Percentiles rank a stretch among this genome's conserved stretches.
These are phyloP conservation scores for Aspergillus sp. DNA, from an alignment of 2,329 filamentous ascomycete genomes.

Conservation along the genomic window DNA sequence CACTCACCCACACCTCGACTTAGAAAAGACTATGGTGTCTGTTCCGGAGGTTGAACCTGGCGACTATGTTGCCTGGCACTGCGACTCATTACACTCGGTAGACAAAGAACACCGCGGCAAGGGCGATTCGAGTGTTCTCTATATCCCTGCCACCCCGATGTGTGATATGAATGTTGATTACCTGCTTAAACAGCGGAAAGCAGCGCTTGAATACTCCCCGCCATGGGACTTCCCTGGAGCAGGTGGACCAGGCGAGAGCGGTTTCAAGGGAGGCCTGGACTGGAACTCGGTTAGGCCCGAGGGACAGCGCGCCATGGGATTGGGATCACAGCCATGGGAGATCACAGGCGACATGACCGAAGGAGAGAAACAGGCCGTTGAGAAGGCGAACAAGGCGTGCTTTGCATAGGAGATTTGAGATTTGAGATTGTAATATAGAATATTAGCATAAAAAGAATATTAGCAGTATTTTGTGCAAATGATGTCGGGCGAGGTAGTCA, in stretches of 20 bases:
- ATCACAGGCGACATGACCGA: constrained; percentile 46
- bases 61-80: constrained; percentile 78
- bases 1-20: constrained; percentile 69
- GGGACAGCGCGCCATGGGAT: constrained; percentile 56
- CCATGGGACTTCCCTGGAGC: constrained; percentile 69
- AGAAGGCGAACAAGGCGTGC: constrained; percentile 55
- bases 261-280: constrained; percentile 39
- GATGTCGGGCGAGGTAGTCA: background rate
- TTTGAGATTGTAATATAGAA: background rate
- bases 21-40: constrained; percentile 69
- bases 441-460: background rate
- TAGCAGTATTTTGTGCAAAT: background rate
- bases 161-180: constrained; percentile 74
- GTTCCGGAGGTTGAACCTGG: constrained; percentile 68
- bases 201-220: constrained; percentile 67
- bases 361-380: constrained; percentile 53
- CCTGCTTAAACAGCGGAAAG: constrained; percentile 66
- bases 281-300: constrained; percentile 45
- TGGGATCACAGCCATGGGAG: constrained; percentile 52
- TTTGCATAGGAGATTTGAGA: constrained; percentile 35
- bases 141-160: constrained; percentile 82
- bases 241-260: constrained; percentile 42
- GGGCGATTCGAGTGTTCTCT: constrained; percentile 77
- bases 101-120: constrained; percentile 73
- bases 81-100: constrained; percentile 77